A percentile compares a stretch with the other conserved stretches of the same genome.
These are phyloP conservation scores for Dioscorea alata DNA, from an alignment of 106 monocot species.

Conservation along the genomic window DNA sequence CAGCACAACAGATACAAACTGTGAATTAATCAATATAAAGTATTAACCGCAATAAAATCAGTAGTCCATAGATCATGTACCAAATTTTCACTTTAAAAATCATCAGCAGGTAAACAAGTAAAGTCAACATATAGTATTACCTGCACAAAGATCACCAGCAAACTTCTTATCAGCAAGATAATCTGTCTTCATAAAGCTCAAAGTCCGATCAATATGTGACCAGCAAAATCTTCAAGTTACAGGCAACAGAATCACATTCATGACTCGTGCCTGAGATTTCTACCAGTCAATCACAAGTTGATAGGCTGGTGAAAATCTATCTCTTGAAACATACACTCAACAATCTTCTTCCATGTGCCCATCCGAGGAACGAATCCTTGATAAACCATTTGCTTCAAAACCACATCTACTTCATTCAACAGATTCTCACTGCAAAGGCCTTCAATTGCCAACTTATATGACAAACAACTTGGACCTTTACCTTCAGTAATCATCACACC, in stretches of 20 bases:
- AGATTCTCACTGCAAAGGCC: slow-evolving; percentile 55
- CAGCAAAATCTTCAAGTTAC: background rate
- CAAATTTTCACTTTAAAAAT: too few relatives aligned
- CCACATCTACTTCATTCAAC: slow-evolving; percentile 36
- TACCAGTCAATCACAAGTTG: too few relatives aligned
- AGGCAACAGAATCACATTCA: background rate
- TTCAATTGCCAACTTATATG: slow-evolving; percentile 61
- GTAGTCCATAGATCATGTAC: too few relatives aligned
- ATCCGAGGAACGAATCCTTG: slow-evolving; percentile 71
- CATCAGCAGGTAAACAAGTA: too few relatives aligned
- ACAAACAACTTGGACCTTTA: slow-evolving; percentile 52
- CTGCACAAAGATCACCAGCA: too few relatives aligned
- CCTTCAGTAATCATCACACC: slow-evolving; percentile 41
- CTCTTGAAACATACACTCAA: slow-evolving; percentile 29
- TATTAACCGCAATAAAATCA: too few relatives aligned
- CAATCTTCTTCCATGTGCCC: slow-evolving; percentile 73
- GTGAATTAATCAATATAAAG: too few relatives aligned
- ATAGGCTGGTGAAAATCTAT: background rate
- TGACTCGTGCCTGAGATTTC: background rate
- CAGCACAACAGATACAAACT: too few relatives aligned
- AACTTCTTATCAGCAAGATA: too few relatives aligned
- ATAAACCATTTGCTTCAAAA: slow-evolving; percentile 70
- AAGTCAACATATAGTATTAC: too few relatives aligned
- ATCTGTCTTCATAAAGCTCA: too few relatives aligned
- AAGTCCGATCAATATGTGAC: background rate